Percentiles rank a stretch among this genome's conserved stretches.
Evolutionary conservation across 768 basidiomycete genomes (phyloP).

Genomic region (Rhizopogon roseolus): DNA sequence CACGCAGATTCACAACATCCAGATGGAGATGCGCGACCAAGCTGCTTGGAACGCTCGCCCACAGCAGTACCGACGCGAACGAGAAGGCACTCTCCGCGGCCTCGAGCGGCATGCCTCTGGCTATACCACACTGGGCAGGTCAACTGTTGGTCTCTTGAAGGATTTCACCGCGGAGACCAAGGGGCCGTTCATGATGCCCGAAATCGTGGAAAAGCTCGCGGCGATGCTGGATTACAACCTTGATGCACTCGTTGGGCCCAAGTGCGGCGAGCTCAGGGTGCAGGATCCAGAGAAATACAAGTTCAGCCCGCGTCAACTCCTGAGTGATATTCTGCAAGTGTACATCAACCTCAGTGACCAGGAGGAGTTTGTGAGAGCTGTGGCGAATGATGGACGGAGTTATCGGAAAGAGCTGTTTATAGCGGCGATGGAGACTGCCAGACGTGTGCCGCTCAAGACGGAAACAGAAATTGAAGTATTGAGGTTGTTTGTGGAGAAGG

Average conservation of each 20-base stretch:
- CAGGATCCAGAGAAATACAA: slow-evolving; percentile 83
- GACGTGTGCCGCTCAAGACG: slow-evolving; percentile 63
- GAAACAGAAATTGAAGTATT: slow-evolving; percentile 72
- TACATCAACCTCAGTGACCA: slow-evolving; percentile 85
- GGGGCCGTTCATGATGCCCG: slow-evolving; percentile 90
- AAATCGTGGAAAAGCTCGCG: slow-evolving; percentile 92
- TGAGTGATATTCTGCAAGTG: slow-evolving; percentile 85
- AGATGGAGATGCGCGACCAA: slow-evolving; percentile 77
- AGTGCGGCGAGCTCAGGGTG: slow-evolving; percentile 81
- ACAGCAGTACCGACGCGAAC: slow-evolving; percentile 75
- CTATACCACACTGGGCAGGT: slow-evolving; percentile 82
- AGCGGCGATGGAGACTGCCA: slow-evolving; percentile 62
- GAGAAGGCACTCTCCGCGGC: slow-evolving; percentile 69
- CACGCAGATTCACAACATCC: slow-evolving; percentile 81
- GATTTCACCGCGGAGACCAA: slow-evolving; percentile 91
- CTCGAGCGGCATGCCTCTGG: slow-evolving; percentile 82
- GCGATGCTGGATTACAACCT: slow-evolving; percentile 97
- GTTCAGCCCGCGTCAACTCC: slow-evolving; percentile 78
- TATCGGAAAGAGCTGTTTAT: slow-evolving; percentile 85
- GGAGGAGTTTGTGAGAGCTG: slow-evolving; percentile 73
- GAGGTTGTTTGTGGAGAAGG: slow-evolving; percentile 65
- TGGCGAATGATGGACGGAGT: slow-evolving; percentile 92
- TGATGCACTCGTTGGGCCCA: slow-evolving; percentile 82
- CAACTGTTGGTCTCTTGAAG: slow-evolving; percentile 87
- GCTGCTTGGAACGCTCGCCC: slow-evolving; percentile 65